Conservation (phyloP, 106 monocot species). For the Dendrobium nobile region DNA sequence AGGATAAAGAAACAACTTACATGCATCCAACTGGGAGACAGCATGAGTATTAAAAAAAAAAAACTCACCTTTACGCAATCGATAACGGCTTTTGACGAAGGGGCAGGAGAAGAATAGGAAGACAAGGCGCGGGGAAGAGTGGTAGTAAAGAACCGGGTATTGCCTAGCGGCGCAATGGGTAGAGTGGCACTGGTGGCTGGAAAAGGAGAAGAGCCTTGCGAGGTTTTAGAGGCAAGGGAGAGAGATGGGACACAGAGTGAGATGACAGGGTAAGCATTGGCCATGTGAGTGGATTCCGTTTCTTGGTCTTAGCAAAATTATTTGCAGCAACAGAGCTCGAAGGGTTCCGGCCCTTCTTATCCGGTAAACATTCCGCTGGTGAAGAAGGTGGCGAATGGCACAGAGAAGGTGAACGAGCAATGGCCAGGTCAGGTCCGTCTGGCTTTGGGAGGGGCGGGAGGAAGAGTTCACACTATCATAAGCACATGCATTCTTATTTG, state of each 20-base stretch:
- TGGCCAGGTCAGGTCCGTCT: too few species aligned
- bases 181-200: not conserved
- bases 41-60: not conserved
- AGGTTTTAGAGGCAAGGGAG: constrained; percentile 6
- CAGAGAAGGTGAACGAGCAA: too few species aligned
- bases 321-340: not conserved
- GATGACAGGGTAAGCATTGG: constrained; percentile 6
- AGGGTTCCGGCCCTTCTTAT: not conserved
- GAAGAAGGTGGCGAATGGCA: too few species aligned
- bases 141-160: not conserved
- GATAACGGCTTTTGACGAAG: not conserved
- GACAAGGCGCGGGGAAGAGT: not conserved
- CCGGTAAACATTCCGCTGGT: not conserved
- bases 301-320: not conserved
- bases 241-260: constrained; percentile 2
- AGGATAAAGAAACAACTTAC: not conserved
- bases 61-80: not conserved
- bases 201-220: constrained; percentile 1
- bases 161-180: not conserved
- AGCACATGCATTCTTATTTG: too few species aligned
- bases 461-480: too few species aligned
- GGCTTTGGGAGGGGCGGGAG: too few species aligned
- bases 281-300: constrained; percentile 4
- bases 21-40: not conserved
- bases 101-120: not conserved